Percentiles rank a stretch among this genome's conserved stretches.
Conservation (phyloP, 1,284 basidiomycete species). For the Pisolithus thermaeus region DNA sequence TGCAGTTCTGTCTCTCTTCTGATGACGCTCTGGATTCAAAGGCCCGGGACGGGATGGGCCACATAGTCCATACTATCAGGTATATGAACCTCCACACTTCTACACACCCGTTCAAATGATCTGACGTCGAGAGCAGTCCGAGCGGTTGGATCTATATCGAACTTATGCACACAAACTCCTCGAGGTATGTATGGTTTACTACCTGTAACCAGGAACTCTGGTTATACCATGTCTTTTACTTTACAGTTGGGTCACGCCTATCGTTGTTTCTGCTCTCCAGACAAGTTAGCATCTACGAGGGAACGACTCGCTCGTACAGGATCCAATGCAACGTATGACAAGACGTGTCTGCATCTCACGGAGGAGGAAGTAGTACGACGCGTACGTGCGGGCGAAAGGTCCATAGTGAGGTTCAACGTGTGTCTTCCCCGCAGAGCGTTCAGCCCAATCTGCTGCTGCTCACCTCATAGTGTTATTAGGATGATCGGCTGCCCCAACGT, state of each 20-base stretch:
- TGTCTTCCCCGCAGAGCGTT: constrained; percentile 23
- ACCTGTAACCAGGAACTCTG: neutral
- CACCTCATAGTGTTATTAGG: constrained; percentile 32
- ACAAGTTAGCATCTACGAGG: constrained; percentile 62
- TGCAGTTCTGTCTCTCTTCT: neutral
- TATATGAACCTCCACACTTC: constrained; percentile 24
- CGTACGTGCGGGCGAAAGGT: constrained; percentile 71
- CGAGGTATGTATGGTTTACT: constrained; percentile 40
- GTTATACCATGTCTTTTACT: neutral
- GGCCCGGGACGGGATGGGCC: constrained; percentile 74
- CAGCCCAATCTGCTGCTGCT: constrained; percentile 8
- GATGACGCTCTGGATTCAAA: constrained; percentile 25
- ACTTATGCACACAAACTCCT: constrained; percentile 70
- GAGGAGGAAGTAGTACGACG: constrained; percentile 79
- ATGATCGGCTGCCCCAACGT: constrained; percentile 45
- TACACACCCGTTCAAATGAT: neutral
- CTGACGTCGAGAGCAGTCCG: constrained; percentile 52
- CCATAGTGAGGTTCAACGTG: constrained; percentile 85
- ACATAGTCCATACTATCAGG: constrained; percentile 81
- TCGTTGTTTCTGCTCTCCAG: constrained; percentile 86
- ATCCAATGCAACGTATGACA: constrained; percentile 78
- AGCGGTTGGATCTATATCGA: constrained; percentile 82
- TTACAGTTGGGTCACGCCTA: constrained; percentile 82
- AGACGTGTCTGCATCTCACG: constrained; percentile 76
- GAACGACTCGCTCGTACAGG: constrained; percentile 65